phyloP scores from a whole-genome alignment of 2,329 filamentous ascomycete species.

The Fusarium sp. region DNA sequence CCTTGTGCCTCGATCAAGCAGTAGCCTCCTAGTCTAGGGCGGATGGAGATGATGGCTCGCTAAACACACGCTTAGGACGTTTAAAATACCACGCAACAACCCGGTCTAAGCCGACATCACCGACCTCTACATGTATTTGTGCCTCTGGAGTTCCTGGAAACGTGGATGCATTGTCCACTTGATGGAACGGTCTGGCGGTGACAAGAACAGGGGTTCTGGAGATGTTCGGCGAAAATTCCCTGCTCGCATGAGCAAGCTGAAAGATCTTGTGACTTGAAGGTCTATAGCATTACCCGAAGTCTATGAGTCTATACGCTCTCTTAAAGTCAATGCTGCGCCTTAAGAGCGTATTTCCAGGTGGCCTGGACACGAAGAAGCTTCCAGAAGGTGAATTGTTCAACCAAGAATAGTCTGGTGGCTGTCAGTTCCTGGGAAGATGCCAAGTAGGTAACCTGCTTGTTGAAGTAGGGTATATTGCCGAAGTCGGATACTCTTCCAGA shows the following conservation, averaged over 20 bases:
- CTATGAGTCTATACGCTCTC: constrained; percentile 70
- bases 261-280: constrained; percentile 74
- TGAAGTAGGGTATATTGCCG: constrained; percentile 55
- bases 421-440: constrained; percentile 81
- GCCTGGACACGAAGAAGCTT: constrained; percentile 78
- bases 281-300: constrained; percentile 52
- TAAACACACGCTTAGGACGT: constrained; percentile 70
- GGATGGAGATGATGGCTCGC: constrained; percentile 71
- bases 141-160: constrained; percentile 81
- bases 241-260: constrained; percentile 91
- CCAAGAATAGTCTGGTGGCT: constrained; percentile 78
- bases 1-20: constrained; percentile 56
- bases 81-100: constrained; percentile 78
- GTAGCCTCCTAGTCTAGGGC: constrained; percentile 70
- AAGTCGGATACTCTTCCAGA: constrained; percentile 96
- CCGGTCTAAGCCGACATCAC: constrained; percentile 90
- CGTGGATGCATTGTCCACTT: constrained; percentile 89
- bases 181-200: not conserved
- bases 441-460: constrained; percentile 66
- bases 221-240: constrained; percentile 81
- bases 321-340: constrained; percentile 49
- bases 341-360: constrained; percentile 66
- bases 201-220: not conserved
- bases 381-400: constrained; percentile 79
- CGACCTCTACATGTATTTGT: constrained; percentile 83